Evolutionary conservation across 2,329 filamentous ascomycete genomes (phyloP).

Genomic region (Fusarium sambucinum): DNA sequence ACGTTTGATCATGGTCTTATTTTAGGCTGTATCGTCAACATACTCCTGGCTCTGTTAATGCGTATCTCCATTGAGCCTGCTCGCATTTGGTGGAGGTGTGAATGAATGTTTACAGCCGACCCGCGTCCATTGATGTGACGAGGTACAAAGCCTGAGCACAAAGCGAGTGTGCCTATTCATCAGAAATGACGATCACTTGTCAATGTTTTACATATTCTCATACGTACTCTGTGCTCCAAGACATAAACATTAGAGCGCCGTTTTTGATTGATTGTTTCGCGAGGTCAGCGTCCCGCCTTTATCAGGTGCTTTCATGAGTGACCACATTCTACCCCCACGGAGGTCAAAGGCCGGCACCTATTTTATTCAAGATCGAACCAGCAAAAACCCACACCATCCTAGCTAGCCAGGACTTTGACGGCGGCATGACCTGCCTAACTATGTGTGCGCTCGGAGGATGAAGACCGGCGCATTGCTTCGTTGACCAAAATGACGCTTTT

Average conservation of each 20-base stretch:
- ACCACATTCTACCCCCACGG: conserved; percentile 45
- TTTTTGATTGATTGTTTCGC: conserved; percentile 19
- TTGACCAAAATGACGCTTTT: conserved; percentile 40
- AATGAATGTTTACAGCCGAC: conserved; percentile 6
- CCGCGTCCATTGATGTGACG: conserved; percentile 8
- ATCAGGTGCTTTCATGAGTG: conserved; percentile 34
- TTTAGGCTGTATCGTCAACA: conserved; percentile 21
- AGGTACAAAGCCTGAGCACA: conserved; percentile 1
- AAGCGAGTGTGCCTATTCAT: conserved; percentile 16
- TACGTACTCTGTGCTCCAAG: conserved; percentile 13
- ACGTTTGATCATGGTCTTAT: conserved; percentile 21
- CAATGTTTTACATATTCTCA: conserved; percentile 31
- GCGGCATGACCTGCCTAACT: conserved; percentile 34
- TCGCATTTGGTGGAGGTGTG: conserved; percentile 5
- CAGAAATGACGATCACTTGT: conserved; percentile 17
- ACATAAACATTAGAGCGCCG: conserved; percentile 29
- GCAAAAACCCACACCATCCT: conserved; percentile 25
- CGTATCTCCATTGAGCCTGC: not conserved
- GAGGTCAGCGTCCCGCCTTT: conserved; percentile 30
- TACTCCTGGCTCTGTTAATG: conserved; percentile 1
- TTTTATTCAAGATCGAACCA: conserved; percentile 16
- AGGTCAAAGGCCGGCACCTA: conserved; percentile 44
- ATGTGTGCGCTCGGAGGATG: conserved; percentile 32
- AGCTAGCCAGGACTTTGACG: conserved; percentile 19
- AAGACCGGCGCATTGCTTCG: conserved; percentile 37